Conservation (phyloP, 129 eudicot species). For the Saussurea involucrata region DNA sequence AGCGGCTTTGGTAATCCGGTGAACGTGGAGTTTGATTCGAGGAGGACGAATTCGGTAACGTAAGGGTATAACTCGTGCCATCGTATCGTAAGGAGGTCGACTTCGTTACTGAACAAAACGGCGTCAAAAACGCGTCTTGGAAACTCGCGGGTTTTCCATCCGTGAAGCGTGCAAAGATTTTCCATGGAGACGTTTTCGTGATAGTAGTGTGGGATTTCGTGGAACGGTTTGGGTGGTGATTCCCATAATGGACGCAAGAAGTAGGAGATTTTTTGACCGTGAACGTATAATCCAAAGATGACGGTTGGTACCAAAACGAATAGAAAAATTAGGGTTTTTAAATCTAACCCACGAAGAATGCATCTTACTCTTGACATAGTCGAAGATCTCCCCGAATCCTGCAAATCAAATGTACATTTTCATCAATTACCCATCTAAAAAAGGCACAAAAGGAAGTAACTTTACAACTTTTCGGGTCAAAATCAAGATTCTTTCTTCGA, state of each 20-base stretch:
- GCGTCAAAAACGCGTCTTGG: slow-evolving; percentile 94
- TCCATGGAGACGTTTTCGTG: slow-evolving; percentile 85
- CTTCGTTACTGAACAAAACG: slow-evolving; percentile 77
- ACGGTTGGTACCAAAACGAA: slow-evolving; percentile 50
- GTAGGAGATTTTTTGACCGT: slow-evolving; percentile 77
- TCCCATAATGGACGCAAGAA: slow-evolving; percentile 91
- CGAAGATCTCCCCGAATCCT: slow-evolving; percentile 52
- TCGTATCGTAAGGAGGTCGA: slow-evolving; percentile 67
- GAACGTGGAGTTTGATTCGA: slow-evolving; percentile 89
- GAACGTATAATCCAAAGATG: slow-evolving; percentile 43
- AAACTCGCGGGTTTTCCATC: slow-evolving; percentile 81
- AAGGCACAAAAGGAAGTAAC: not conserved
- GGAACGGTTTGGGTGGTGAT: slow-evolving; percentile 77
- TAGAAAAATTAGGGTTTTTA: slow-evolving; percentile 56
- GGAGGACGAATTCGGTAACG: slow-evolving; percentile 73
- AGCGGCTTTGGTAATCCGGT: slow-evolving; percentile 71
- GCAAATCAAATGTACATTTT: slow-evolving; percentile 29
- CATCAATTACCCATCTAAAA: not conserved
- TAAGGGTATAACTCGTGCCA: slow-evolving; percentile 86
- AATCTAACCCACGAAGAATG: slow-evolving; percentile 71
- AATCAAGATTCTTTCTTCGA: not conserved
- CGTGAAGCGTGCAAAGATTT: slow-evolving; percentile 81
- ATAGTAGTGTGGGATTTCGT: slow-evolving; percentile 80
- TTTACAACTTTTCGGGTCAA: not conserved
- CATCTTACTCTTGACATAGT: slow-evolving; percentile 58